phyloP scores from a whole-genome alignment of 1,284 basidiomycete species.

The Inonotus hispidus region DNA sequence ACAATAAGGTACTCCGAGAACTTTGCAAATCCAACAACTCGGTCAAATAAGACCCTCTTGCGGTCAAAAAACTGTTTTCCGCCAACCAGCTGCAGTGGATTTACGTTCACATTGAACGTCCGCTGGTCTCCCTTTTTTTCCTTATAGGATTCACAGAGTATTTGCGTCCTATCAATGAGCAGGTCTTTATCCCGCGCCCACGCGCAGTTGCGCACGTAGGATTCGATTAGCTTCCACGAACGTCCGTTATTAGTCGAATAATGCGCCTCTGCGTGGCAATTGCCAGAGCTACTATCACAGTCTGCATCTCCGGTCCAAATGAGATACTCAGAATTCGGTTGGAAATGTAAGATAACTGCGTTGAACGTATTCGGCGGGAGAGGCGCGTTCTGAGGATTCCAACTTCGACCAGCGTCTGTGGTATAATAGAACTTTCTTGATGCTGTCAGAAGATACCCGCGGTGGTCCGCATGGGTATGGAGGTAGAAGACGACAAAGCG shows the following conservation, averaged over 20 bases:
- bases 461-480: constrained; percentile 73
- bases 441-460: constrained; percentile 87
- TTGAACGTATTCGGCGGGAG: constrained; percentile 76
- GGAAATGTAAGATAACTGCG: constrained; percentile 80
- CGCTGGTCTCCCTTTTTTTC: constrained; percentile 81
- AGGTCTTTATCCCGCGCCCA: constrained; percentile 83
- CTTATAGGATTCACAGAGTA: constrained; percentile 87
- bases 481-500: constrained; percentile 82
- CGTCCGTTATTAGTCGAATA: constrained; percentile 78
- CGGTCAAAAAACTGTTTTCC: constrained; percentile 73
- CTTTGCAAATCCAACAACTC: constrained; percentile 91
- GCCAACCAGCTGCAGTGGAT: constrained; percentile 75
- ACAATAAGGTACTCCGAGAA: constrained; percentile 96
- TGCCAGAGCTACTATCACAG: constrained; percentile 43
- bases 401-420: constrained; percentile 73
- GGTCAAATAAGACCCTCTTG: constrained; percentile 76
- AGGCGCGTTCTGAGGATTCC: constrained; percentile 61
- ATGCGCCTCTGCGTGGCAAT: constrained; percentile 69
- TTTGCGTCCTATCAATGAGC: constrained; percentile 77
- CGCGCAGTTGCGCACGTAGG: constrained; percentile 87
- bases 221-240: constrained; percentile 73
- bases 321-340: constrained; percentile 80
- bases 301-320: constrained; percentile 84
- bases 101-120: constrained; percentile 44
- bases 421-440: constrained; percentile 70